Evolutionary conservation across 2,329 filamentous ascomycete species (phyloP).

Genomic region (Hypomyces rosellus): DNA sequence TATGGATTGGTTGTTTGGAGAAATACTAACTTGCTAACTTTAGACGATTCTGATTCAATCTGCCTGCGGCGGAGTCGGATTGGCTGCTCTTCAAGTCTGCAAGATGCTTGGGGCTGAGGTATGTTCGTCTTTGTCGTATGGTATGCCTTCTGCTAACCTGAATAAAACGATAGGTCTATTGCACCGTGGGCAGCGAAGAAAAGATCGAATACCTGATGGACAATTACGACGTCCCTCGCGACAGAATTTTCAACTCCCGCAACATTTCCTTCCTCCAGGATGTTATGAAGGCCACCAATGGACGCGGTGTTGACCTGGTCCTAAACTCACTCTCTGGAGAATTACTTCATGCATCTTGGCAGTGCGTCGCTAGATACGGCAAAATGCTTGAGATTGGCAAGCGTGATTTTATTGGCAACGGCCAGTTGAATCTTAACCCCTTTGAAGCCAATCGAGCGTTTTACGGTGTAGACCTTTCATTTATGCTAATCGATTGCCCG

Average conservation of each 20-base stretch:
- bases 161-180: conserved; percentile 3
- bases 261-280: conserved; percentile 25
- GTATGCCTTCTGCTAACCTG: no score
- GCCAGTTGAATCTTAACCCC: conserved; percentile 36
- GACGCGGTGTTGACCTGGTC: conserved; percentile 30
- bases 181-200: conserved; percentile 27
- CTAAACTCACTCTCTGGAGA: conserved; percentile 37
- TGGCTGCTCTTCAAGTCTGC: conserved; percentile 4
- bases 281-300: conserved; percentile 20
- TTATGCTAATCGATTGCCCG: background rate
- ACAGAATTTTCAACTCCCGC: conserved; percentile 29
- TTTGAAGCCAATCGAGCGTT: conserved; percentile 35
- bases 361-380: conserved; percentile 38
- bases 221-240: conserved; percentile 23
- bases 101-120: conserved; percentile 14
- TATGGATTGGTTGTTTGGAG: background rate
- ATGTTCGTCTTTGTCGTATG: conserved; percentile 9
- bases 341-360: conserved; percentile 35
- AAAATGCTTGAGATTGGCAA: conserved; percentile 42
- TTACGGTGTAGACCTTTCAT: conserved; percentile 23
- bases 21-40: background rate
- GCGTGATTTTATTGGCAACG: conserved; percentile 33
- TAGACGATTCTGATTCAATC: conserved; percentile 5
- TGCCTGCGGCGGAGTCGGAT: conserved; percentile 7
- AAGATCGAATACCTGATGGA: conserved; percentile 28